A percentile compares a stretch with the other conserved stretches of the same genome.
Evolutionary conservation across 2,329 filamentous ascomycete genomes (phyloP).

Genomic region (Ophiobolus disseminans): DNA sequence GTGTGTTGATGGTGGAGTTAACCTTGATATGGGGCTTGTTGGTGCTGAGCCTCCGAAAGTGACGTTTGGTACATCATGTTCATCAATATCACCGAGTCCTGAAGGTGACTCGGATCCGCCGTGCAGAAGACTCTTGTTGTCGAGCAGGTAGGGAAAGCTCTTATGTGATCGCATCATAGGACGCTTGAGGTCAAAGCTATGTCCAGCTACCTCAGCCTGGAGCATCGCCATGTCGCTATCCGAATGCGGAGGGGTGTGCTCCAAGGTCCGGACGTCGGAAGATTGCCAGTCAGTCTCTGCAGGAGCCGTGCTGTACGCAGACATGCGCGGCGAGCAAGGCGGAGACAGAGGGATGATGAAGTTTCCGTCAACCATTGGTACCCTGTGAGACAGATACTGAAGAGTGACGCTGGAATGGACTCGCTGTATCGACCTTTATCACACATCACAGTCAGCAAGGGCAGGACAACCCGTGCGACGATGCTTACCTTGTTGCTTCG

Average conservation of each 20-base stretch:
- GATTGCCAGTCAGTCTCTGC: constrained; percentile 55
- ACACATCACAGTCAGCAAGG: constrained; percentile 31
- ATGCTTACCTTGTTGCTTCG: constrained; percentile 16
- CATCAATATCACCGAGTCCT: constrained; percentile 46
- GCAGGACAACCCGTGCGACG: not conserved
- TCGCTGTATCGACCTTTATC: constrained; percentile 32
- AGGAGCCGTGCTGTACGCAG: constrained; percentile 53
- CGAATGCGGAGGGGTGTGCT: constrained; percentile 42
- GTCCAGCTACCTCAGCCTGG: constrained; percentile 44
- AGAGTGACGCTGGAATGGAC: constrained; percentile 24
- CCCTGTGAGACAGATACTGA: constrained; percentile 32
- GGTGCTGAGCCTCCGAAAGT: constrained; percentile 54
- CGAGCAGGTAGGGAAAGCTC: constrained; percentile 53
- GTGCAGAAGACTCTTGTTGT: constrained; percentile 41
- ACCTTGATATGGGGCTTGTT: constrained; percentile 54
- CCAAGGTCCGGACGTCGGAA: constrained; percentile 46
- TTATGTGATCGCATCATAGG: constrained; percentile 53
- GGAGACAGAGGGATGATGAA: constrained; percentile 57
- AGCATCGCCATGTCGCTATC: constrained; percentile 50
- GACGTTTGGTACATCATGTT: constrained; percentile 42
- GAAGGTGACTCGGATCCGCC: constrained; percentile 36
- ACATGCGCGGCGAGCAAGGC: constrained; percentile 60
- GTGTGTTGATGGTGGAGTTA: constrained; percentile 55
- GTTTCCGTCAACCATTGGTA: constrained; percentile 55
- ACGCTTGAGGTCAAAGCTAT: constrained; percentile 46